Evolutionary conservation across 202 grass and related monocot genomes (phyloP).

Genomic region (Brachypodium distachyon): DNA sequence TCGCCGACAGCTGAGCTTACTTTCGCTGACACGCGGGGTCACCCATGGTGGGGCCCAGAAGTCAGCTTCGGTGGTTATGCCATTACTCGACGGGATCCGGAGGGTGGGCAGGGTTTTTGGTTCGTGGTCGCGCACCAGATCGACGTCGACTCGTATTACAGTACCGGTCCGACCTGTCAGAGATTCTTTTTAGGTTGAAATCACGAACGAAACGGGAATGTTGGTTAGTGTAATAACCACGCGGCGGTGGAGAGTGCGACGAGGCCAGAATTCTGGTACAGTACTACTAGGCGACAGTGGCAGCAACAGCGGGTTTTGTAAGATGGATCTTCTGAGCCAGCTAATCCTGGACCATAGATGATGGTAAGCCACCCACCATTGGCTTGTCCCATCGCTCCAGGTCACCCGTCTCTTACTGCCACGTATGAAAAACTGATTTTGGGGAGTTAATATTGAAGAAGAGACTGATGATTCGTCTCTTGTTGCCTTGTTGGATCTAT

Average conservation of each 20-base stretch:
- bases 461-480: too few relatives aligned
- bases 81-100: rapidly evolving
- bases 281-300: too few relatives aligned
- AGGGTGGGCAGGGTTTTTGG: not conserved
- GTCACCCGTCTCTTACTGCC: too few relatives aligned
- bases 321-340: constrained; percentile 3
- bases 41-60: rapidly evolving
- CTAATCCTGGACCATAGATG: not conserved
- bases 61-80: not conserved
- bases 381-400: too few relatives aligned
- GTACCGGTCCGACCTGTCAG: not conserved
- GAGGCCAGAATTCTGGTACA: constrained; percentile 30
- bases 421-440: too few relatives aligned
- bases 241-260: not conserved
- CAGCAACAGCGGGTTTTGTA: too few relatives aligned
- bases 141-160: not conserved
- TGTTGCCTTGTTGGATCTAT: too few relatives aligned
- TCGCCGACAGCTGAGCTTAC: not conserved
- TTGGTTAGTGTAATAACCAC: not conserved
- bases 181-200: not conserved
- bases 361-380: too few relatives aligned
- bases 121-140: constrained; percentile 13
- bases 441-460: too few relatives aligned
- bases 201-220: not conserved
- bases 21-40: not conserved